Conservation (phyloP, 345 rosid species). For the Hypericum androsaemum region DNA sequence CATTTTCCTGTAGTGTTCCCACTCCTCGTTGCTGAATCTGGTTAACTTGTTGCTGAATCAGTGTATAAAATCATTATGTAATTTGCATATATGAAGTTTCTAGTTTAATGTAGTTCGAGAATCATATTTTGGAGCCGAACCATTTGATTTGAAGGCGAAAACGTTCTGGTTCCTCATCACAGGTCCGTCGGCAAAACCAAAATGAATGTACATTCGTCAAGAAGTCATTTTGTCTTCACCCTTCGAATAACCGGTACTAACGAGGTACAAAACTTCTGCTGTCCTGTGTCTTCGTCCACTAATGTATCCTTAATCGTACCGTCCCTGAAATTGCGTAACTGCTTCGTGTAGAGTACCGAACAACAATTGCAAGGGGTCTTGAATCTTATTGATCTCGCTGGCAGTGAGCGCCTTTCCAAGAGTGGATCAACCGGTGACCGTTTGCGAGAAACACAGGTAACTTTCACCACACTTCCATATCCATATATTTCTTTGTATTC, state of each 20-base stretch:
- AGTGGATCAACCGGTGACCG: constrained; percentile 97
- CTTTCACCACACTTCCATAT: not conserved
- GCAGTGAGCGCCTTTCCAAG: constrained; percentile 93
- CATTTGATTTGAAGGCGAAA: not conserved
- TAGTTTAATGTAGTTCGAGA: no score
- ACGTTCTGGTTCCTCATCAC: constrained; percentile 10
- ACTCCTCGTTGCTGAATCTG: no score
- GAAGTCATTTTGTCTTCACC: constrained; percentile 95
- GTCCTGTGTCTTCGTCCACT: not conserved
- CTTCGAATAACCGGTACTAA: constrained; percentile 73
- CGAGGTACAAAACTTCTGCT: constrained; percentile 38
- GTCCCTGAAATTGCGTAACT: constrained; percentile 9
- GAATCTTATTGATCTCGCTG: constrained; percentile 98
- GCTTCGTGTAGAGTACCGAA: constrained; percentile 56
- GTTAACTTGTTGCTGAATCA: no score
- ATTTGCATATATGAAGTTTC: no score
- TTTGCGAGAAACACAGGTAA: constrained; percentile 93
- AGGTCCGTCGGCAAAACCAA: constrained; percentile 96
- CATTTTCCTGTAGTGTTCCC: no score
- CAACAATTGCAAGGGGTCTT: constrained; percentile 92
- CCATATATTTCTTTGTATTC: not conserved
- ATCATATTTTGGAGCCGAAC: no score
- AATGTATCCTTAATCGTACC: not conserved
- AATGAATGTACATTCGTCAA: constrained; percentile 93
- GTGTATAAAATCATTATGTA: no score